Base-by-base conservation (phyloP, 169 alveolate genomes). In the Plasmodium inui region DNA sequence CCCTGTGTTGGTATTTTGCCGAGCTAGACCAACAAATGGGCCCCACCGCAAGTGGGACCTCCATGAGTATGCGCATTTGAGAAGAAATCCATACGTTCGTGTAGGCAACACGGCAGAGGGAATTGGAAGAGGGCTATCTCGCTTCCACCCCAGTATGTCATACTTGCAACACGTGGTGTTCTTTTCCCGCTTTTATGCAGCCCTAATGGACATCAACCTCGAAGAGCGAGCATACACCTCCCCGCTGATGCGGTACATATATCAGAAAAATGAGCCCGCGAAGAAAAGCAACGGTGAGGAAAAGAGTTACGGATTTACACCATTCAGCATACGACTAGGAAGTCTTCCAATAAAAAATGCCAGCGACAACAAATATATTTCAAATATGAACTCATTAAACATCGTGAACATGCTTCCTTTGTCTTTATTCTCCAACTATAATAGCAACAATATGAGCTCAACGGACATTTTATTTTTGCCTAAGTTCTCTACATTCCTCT, bases 401-500 rank as follows among this genome's bases (percentile, higher is more conserved):
- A 67, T 88, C 41, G 82, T 79, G 22, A 88, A 79, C 26, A 55
- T 88, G 89, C 50, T 88, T 12, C 94, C 94, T 6, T 67, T 88
- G 72, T 88, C 94, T 57, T 79, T 88, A 61, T 88, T 88, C 82
- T 88, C 94, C 67, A 88, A 41, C 32, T 88, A 88, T 67, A 88
- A 88, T 88, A 88, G 94, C 71, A 88, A 88, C 61, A 88, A 88
- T 19, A 88, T 88, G 94, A 88, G 83, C 41, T 88, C 94, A 50
- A 88, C 94, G 0, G 94, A 88, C 71, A 88, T 88, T 9, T 79
- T 88, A 37, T 88, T 88, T 88, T 70, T 88, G 50, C 94, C 94
- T 7, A 88, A 88, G 57, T 79, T 88, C 79, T 88, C 94, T 19
- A 88, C 94, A 19, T 88, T 88, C 17, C 89, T 88, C 2, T 88